Evolutionary conservation across 805 yeast species (phyloP).

Genomic region (Spathaspora sp.): DNA sequence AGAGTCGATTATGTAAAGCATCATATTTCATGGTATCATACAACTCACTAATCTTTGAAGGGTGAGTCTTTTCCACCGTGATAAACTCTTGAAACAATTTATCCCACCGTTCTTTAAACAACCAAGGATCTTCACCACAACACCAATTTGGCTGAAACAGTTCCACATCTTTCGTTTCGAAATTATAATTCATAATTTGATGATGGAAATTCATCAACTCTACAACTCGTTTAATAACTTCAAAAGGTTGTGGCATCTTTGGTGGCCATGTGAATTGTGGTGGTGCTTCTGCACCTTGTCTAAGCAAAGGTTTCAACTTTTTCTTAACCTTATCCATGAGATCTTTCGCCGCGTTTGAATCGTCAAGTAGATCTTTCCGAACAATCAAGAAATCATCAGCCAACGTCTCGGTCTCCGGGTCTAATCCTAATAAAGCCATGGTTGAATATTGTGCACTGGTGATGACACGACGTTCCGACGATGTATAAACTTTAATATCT

Average conservation of each 20-base stretch:
- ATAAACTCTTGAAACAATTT: conserved; percentile 89
- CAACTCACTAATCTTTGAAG: conserved; percentile 91
- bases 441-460: conserved; percentile 90
- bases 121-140: conserved; percentile 88
- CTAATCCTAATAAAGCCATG: conserved; percentile 66
- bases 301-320: conserved; percentile 85
- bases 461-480: conserved; percentile 92
- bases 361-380: conserved; percentile 89
- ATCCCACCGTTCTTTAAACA: conserved; percentile 96
- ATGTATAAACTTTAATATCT: conserved; percentile 82
- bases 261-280: conserved; percentile 99
- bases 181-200: conserved; percentile 78
- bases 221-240: conserved; percentile 89
- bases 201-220: conserved; percentile 93
- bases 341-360: conserved; percentile 96
- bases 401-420: conserved; percentile 43
- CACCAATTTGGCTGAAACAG: conserved; percentile 85
- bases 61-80: conserved; percentile 93
- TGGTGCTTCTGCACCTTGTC: conserved; percentile 97
- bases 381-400: conserved; percentile 79
- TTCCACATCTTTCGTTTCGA: conserved; percentile 59
- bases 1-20: conserved; percentile 91
- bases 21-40: conserved; percentile 99
- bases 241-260: conserved; percentile 95
- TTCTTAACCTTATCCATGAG: conserved; percentile 97